Conservation (phyloP, 2,329 filamentous ascomycete species). For the Aspergillus luchuensis region DNA sequence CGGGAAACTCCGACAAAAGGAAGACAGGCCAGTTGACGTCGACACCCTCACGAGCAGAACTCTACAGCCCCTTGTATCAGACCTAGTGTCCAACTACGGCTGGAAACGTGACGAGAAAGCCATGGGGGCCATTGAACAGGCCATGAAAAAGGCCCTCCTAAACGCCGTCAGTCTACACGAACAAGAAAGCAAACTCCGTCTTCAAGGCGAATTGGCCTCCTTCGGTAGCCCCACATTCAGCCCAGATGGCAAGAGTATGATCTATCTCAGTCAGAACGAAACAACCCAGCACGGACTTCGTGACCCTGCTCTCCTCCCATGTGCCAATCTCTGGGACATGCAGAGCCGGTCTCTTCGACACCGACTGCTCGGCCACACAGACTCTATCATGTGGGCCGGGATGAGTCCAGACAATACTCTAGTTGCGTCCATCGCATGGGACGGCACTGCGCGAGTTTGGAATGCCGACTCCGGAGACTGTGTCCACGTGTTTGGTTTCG, state of each 20-base stretch:
- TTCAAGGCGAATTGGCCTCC: constrained; percentile 8
- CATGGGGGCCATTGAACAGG: not conserved
- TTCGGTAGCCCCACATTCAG: constrained; percentile 6
- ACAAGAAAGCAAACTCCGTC: not conserved
- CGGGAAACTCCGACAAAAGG: not conserved
- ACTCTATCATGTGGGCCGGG: constrained; percentile 12
- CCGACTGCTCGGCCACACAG: constrained; percentile 13
- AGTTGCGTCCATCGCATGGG: constrained; percentile 12
- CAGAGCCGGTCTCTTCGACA: constrained; percentile 7
- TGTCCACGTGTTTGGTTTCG: constrained; percentile 9
- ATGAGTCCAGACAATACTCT: constrained; percentile 12
- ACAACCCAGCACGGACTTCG: too few species aligned
- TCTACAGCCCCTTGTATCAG: not conserved
- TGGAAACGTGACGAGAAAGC: not conserved
- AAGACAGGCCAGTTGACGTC: not conserved
- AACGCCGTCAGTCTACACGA: not conserved
- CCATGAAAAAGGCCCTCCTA: not conserved
- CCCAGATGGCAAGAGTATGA: constrained; percentile 10
- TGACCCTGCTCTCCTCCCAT: not conserved
- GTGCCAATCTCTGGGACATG: constrained; percentile 14
- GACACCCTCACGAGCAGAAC: not conserved
- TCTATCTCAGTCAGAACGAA: constrained; percentile 11
- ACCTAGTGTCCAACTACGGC: not conserved
- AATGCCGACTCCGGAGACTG: constrained; percentile 10
- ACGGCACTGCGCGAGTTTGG: constrained; percentile 15